Conservation (phyloP, 306 rosid genomes). For the Cucurbita ficifolia region DNA sequence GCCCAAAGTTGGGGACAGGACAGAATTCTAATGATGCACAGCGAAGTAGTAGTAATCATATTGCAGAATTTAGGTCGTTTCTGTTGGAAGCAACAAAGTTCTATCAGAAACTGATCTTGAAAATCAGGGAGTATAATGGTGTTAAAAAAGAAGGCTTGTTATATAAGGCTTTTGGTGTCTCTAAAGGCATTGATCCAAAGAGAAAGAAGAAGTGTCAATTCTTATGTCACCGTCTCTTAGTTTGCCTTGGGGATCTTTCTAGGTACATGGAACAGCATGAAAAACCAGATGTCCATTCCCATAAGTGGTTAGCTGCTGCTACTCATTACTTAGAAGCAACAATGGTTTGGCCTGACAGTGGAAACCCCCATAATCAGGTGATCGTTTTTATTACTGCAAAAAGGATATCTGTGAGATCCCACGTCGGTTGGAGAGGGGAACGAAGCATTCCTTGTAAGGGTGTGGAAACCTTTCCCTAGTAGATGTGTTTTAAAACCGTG, state of each 20-base stretch:
- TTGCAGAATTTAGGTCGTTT: slow-evolving; percentile 45
- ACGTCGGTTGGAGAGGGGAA: too few species aligned
- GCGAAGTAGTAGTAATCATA: slow-evolving; percentile 18
- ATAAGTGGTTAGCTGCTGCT: slow-evolving; percentile 87
- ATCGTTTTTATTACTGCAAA: neutral
- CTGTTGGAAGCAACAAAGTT: slow-evolving; percentile 63
- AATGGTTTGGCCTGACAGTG: slow-evolving; percentile 86
- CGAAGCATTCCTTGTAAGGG: too few species aligned
- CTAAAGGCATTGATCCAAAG: slow-evolving; percentile 29
- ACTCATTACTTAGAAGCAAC: slow-evolving; percentile 77
- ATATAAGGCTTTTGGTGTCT: slow-evolving; percentile 17
- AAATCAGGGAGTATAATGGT: slow-evolving; percentile 39
- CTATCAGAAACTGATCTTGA: slow-evolving; percentile 51
- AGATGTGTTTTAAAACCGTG: too few species aligned
- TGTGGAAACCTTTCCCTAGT: too few species aligned
- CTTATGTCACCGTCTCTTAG: slow-evolving; percentile 83
- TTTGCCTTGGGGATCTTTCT: slow-evolving; percentile 89
- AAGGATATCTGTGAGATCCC: neutral
- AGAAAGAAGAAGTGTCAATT: slow-evolving; percentile 45
- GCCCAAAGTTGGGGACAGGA: slow-evolving; percentile 11
- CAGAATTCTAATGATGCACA: slow-evolving; percentile 13
- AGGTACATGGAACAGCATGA: slow-evolving; percentile 74
- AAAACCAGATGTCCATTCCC: slow-evolving; percentile 34
- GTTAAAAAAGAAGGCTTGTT: slow-evolving; percentile 43
- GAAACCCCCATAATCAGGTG: slow-evolving; percentile 96